Evolutionary conservation across 2,329 filamentous ascomycete species (phyloP), one percentile per base, ranked within the genome.

Genomic region (Lasiodiplodia hormozganensis): DNA sequence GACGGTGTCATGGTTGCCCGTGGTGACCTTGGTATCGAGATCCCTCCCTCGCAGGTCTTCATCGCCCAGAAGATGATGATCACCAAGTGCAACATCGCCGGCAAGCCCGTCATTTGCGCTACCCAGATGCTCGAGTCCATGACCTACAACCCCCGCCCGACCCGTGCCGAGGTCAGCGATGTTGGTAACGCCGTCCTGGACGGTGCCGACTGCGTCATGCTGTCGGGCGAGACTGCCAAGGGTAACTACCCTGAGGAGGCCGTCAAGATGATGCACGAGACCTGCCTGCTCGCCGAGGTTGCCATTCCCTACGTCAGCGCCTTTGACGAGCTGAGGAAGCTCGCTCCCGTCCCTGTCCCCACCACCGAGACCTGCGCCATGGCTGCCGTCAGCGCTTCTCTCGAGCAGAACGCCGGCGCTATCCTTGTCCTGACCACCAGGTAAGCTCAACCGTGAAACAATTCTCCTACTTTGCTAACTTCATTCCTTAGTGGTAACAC

Each of bases 1-100:
- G 96, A 99, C 82, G 96, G 96, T 88, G 94, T 99, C 86, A 99
- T 99, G 96, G 96, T 99, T 75, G 96, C 96, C 77, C 95, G 96
- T 89, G 96, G 96, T 85, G 96, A 98, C 80, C 86, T 97, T 73
- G 96, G 96, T 86, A 99, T 99, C 76, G 96, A 99, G 85, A 99
- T 99, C 76, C 95, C 96, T 62, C 95, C 96, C 70, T 93, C 95
- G 72, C 96, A 99, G 87, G 96, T 99, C 74, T 99, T 99, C 84
- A 93, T 97, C 75, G 96, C 96, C 68, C 96, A 99, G 88, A 99
- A 99, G 92, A 99, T 99, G 93, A 94, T 99, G 89, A 99, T 99
- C 83, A 94, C 96, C 84, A 98, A 98, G 90, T 99, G 96, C 90
- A 99, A 99, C 87, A 90, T 97, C 79, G 94, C 94, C 75, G 96